Base-by-base conservation (phyloP, 768 basidiomycete species). In the Termitomyces sp. region DNA sequence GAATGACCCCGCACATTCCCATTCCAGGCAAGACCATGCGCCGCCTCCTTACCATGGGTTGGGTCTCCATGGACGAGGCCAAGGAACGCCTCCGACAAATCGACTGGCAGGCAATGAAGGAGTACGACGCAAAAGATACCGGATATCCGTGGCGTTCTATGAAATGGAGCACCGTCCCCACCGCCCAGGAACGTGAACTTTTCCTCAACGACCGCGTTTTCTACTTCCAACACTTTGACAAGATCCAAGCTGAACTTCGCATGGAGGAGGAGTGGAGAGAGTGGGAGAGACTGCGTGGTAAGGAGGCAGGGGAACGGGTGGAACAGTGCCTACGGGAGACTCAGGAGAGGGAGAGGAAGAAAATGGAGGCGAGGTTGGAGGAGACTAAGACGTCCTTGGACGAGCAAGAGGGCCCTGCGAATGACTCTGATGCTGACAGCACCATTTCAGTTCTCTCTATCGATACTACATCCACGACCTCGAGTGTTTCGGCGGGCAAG, bases 11-110 rank as follows among this genome's bases (percentile, higher is more conserved):
- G 0, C 74, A 76, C 35, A 68, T 59, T 1, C 73, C 80, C 2
- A 70, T 82, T 15, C 46, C 68, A 2, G 80, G 79, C 8, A 76
- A 74, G 51, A 72, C 70, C 2, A 64, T 79, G 11, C 71, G 77
- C 0, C 72, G 79, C 5, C 68, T 82, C 1, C 59, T 81, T 16
- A 70, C 73, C 22, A 61, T 79, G 13, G 71, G 73, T 8, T 82
- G 81, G 80, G 62, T 81, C 3, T 69, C 68, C 11, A 52, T 63
- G 52, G 68, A 65, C 6, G 79, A 82, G 54, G 67, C 76, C 13
- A 51, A 65, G 11, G 67, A 58, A 7, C 66, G 75, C 3, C 74
- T 74, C 9, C 61, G 65, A 9, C 63, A 64, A 8, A 73, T 76
- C 61, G 81, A 82, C 53, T 67, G 74, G 61, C 70, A 74, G 9